Percentiles rank a stretch among this genome's conserved stretches.
Evolutionary conservation across 1,284 basidiomycete species (phyloP).

Genomic region (Phenoliferia sp.): DNA sequence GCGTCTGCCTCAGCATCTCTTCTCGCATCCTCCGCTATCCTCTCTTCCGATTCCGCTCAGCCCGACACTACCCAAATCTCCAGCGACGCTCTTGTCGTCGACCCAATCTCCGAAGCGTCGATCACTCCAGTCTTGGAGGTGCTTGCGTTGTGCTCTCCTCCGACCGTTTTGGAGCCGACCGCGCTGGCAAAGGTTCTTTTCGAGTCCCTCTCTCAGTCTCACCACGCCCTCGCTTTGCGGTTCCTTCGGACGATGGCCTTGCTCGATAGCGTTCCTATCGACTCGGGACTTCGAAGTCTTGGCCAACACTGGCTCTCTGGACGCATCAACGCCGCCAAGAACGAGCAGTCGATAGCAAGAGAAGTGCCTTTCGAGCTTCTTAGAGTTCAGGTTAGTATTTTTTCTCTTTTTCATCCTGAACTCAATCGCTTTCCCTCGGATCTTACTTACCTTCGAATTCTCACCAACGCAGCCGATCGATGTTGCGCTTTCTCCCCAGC

Average conservation of each 20-base stretch:
- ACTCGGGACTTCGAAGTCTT: conserved; percentile 14
- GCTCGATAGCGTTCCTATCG: not conserved
- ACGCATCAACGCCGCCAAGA: conserved; percentile 2
- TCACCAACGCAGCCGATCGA: not conserved
- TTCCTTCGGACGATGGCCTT: conserved; percentile 14
- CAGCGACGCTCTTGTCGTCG: not conserved
- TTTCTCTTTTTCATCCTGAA: conserved; percentile 12
- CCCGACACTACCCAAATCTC: not conserved
- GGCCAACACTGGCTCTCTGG: conserved; percentile 12
- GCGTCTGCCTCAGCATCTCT: not conserved
- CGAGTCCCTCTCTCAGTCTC: not conserved
- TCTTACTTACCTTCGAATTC: not conserved
- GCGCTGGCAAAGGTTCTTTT: not conserved
- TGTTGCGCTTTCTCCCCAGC: not conserved
- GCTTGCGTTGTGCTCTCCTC: not conserved
- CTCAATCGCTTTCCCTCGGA: not conserved
- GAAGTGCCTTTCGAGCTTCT: conserved; percentile 21
- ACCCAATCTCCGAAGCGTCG: conserved; percentile 15
- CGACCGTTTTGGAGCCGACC: not conserved
- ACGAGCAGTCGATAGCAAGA: conserved; percentile 3
- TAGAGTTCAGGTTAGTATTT: conserved; percentile 20
- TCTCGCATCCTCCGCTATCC: not conserved
- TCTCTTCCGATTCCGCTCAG: not conserved
- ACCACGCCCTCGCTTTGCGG: conserved; percentile 16
- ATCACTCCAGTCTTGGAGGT: conserved; percentile 5